Evolutionary conservation across 2,329 filamentous ascomycete species (phyloP).

Genomic region (Calonectria pseudoturangicola): DNA sequence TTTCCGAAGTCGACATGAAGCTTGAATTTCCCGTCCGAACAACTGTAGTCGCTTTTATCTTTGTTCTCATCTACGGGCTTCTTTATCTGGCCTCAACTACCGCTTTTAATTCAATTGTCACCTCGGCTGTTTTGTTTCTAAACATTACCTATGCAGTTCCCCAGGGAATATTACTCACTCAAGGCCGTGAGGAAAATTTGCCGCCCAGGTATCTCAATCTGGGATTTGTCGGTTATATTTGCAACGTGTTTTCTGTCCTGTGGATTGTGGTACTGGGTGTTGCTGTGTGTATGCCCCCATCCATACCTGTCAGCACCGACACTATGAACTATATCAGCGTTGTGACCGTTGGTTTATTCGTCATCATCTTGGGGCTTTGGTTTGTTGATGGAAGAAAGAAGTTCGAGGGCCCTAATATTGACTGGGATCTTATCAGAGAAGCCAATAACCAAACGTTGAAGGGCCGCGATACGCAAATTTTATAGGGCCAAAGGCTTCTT

Average conservation of each 20-base stretch:
- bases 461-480: not conserved
- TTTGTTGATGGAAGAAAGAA: slow-evolving; percentile 31
- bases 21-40: slow-evolving; percentile 27
- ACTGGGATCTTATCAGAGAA: slow-evolving; percentile 42
- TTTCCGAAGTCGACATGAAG: slow-evolving; percentile 12
- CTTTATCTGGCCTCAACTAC: slow-evolving; percentile 39
- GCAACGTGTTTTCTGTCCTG: slow-evolving; percentile 34
- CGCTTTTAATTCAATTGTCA: slow-evolving; percentile 42
- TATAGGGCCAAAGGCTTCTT: not conserved
- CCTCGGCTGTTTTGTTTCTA: slow-evolving; percentile 37
- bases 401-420: slow-evolving; percentile 40
- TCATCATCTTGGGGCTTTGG: slow-evolving; percentile 33
- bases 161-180: slow-evolving; percentile 35
- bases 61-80: slow-evolving; percentile 36
- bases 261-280: slow-evolving; percentile 40
- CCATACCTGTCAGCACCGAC: slow-evolving; percentile 27
- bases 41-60: slow-evolving; percentile 19
- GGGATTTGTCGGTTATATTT: slow-evolving; percentile 32
- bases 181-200: slow-evolving; percentile 31
- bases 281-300: slow-evolving; percentile 38
- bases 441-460: slow-evolving; percentile 35
- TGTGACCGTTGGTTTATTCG: slow-evolving; percentile 30
- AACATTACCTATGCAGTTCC: slow-evolving; percentile 41
- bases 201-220: slow-evolving; percentile 40
- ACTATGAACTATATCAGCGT: slow-evolving; percentile 44